Conservation (phyloP, 2,329 filamentous ascomycete species). For the Xylariomycetidae sp. region DNA sequence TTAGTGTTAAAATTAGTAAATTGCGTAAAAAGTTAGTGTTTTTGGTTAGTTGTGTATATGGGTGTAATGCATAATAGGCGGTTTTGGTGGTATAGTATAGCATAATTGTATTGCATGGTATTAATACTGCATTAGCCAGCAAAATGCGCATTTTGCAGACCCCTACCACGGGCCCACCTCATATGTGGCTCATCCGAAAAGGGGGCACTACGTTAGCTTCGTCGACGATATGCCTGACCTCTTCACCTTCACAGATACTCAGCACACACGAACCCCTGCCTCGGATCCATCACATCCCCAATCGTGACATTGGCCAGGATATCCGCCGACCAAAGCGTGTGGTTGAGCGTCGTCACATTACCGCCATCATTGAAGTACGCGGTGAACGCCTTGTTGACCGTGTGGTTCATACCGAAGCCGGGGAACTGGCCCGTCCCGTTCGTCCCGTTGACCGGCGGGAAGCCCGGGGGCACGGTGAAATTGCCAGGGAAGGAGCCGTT, state of each 20-base stretch:
- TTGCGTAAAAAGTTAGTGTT: no score
- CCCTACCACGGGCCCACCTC: no score
- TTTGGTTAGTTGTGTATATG: no score
- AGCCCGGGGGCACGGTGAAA: constrained; percentile 7
- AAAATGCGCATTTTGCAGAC: no score
- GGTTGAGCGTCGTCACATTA: constrained; percentile 19
- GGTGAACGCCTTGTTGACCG: constrained; percentile 11
- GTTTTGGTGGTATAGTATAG: no score
- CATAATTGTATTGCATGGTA: no score
- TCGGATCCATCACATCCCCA: constrained; percentile 20
- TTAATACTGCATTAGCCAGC: no score
- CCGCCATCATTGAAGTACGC: constrained; percentile 22
- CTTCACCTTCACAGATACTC: constrained; percentile 16
- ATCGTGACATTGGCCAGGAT: constrained; percentile 22
- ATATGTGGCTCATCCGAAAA: no score
- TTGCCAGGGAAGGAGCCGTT: constrained; percentile 2
- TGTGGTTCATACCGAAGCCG: constrained; percentile 3
- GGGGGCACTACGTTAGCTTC: no score
- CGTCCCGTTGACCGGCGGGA: constrained; percentile 7
- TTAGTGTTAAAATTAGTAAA: no score
- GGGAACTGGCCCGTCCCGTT: constrained; percentile 9
- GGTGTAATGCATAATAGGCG: no score
- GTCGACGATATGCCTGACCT: no score
- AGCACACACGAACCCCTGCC: constrained; percentile 15
- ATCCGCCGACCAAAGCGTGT: constrained; percentile 19